Conservation (phyloP, 1,284 basidiomycete species). For the Heterobasidion occidentale region DNA sequence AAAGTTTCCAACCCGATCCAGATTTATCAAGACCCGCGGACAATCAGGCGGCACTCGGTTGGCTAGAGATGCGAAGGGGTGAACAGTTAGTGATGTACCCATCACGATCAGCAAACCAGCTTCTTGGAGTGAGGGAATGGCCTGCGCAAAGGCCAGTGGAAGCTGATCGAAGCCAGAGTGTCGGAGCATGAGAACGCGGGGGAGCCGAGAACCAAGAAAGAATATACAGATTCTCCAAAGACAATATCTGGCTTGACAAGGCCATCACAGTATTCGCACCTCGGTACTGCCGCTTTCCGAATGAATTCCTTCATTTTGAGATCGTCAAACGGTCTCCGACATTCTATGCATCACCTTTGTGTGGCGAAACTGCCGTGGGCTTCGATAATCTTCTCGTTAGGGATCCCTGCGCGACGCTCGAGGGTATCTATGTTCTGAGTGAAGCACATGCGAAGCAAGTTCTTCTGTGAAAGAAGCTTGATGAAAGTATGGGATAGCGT, state of each 20-base stretch:
- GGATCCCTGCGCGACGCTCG: slow-evolving; percentile 80
- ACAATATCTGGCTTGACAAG: slow-evolving; percentile 90
- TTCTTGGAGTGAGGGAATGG: slow-evolving; percentile 38
- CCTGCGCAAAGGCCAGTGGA: slow-evolving; percentile 45
- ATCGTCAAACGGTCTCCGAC: slow-evolving; percentile 48
- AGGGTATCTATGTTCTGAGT: slow-evolving; percentile 94
- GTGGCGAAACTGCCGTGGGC: slow-evolving; percentile 90
- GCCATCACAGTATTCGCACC: slow-evolving; percentile 59
- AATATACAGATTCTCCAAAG: slow-evolving; percentile 76
- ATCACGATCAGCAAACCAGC: slow-evolving; percentile 89
- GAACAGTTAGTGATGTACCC: slow-evolving; percentile 83
- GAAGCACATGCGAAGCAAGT: slow-evolving; percentile 68
- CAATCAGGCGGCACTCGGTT: slow-evolving; percentile 39
- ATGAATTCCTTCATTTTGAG: slow-evolving; percentile 65
- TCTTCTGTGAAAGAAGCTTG: slow-evolving; percentile 60
- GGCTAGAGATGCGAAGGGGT: slow-evolving; percentile 68
- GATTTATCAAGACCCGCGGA: slow-evolving; percentile 65
- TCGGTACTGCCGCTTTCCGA: slow-evolving; percentile 49
- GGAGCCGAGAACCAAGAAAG: slow-evolving; percentile 1
- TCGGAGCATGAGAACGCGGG: background rate
- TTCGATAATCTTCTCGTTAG: slow-evolving; percentile 73
- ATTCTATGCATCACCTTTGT: slow-evolving; percentile 77
- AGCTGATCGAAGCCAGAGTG: slow-evolving; percentile 32
- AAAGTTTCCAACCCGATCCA: slow-evolving; percentile 58
- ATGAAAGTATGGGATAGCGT: slow-evolving; percentile 91